Percentiles rank a stretch among this genome's conserved stretches.
These are phyloP conservation scores for Tuber borchii DNA, from an alignment of 495 filamentous ascomycete species.

Conservation along the genomic window DNA sequence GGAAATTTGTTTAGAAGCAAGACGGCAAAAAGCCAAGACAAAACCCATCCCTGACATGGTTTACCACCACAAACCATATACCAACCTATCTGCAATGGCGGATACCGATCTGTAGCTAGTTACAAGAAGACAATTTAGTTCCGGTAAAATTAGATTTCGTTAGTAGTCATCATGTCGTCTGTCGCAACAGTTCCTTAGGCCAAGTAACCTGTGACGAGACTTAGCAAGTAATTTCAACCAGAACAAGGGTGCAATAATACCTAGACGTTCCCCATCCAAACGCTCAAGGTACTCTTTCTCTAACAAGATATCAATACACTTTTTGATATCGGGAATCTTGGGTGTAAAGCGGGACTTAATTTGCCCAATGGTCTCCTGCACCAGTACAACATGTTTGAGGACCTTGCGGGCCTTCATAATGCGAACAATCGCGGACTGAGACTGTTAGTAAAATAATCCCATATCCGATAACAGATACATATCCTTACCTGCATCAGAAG, in stretches of 20 bases:
- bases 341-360: slow-evolving; percentile 91
- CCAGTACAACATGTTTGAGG: slow-evolving; percentile 91
- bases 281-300: slow-evolving; percentile 99
- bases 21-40: slow-evolving; percentile 8
- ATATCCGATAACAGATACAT: slow-evolving; percentile 5
- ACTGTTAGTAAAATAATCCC: slow-evolving; percentile 33
- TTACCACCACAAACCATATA: slow-evolving; percentile 16
- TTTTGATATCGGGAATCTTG: slow-evolving; percentile 93
- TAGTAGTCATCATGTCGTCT: slow-evolving; percentile 16
- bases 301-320: slow-evolving; percentile 96
- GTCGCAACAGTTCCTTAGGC: slow-evolving; percentile 22
- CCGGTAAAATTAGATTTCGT: slow-evolving; percentile 34
- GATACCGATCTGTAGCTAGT: slow-evolving; percentile 22
- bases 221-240: slow-evolving; percentile 19
- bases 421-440: slow-evolving; percentile 89
- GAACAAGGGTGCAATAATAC: slow-evolving; percentile 66
- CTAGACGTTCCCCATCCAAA: slow-evolving; percentile 84
- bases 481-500: slow-evolving; percentile 85
- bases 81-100: slow-evolving; percentile 15
- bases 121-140: slow-evolving; percentile 28
- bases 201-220: slow-evolving; percentile 31
- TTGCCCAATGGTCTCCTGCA: slow-evolving; percentile 89
- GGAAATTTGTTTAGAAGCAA: slow-evolving; percentile 2
- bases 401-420: slow-evolving; percentile 99
- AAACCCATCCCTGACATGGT: slow-evolving; percentile 12